These are phyloP conservation scores for Geotrichum siamense DNA, from an alignment of 1,139 yeast genomes.

Conservation along the genomic window DNA sequence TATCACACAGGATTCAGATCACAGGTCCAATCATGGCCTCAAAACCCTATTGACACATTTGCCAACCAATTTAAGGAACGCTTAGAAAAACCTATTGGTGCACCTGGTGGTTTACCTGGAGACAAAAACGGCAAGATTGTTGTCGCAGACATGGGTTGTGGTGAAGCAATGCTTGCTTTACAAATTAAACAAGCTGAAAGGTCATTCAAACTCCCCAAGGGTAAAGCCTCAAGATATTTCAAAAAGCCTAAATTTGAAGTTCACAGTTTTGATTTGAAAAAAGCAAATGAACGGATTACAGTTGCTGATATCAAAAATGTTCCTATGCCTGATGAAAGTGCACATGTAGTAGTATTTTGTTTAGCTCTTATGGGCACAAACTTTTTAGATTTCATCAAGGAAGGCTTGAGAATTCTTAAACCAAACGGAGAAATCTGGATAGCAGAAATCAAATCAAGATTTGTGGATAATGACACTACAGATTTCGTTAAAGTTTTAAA, in stretches of 20 bases:
- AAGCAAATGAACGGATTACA: conserved; percentile 78
- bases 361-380: conserved; percentile 96
- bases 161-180: conserved; percentile 81
- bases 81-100: conserved; percentile 62
- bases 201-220: conserved; percentile 36
- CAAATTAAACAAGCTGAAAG: conserved; percentile 35
- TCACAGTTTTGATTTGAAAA: conserved; percentile 85
- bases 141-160: conserved; percentile 98
- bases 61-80: conserved; percentile 63
- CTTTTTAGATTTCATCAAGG: conserved; percentile 81
- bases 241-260: conserved; percentile 44
- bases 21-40: conserved; percentile 97
- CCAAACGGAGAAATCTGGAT: conserved; percentile 96
- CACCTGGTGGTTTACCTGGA: conserved; percentile 88
- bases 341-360: conserved; percentile 82
- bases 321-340: conserved; percentile 71
- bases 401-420: conserved; percentile 77
- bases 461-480: conserved; percentile 50
- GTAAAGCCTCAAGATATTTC: conserved; percentile 29
- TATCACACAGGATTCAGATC: conserved; percentile 92
- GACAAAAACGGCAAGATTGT: conserved; percentile 47
- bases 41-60: conserved; percentile 88
- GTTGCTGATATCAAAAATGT: conserved; percentile 93
- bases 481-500: conserved; percentile 76
- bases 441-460: conserved; percentile 92